These are phyloP conservation scores for Acacia pycnantha DNA, from an alignment of 331 rosid species.

Conservation along the genomic window DNA sequence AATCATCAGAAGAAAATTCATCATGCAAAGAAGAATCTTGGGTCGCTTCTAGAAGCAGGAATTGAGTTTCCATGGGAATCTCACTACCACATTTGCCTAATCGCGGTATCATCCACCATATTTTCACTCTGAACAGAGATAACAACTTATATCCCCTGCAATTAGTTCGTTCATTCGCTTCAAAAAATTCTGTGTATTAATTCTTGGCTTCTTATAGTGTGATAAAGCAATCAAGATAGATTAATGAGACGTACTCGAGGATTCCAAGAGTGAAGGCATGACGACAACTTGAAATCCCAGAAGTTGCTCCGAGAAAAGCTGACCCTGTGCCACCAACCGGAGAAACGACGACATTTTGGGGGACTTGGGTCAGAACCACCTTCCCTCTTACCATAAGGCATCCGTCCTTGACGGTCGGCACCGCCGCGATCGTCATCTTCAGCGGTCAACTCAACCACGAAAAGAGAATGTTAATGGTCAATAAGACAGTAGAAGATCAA, in stretches of 20 bases:
- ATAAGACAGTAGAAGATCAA: neutral
- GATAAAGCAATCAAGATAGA: neutral
- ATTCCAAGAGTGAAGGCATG: conserved; percentile 61
- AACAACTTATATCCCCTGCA: conserved; percentile 57
- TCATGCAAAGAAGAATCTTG: conserved; percentile 36
- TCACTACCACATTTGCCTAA: conserved; percentile 54
- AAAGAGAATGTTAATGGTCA: neutral
- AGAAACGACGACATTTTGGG: conserved; percentile 48
- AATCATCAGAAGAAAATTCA: conserved; percentile 39
- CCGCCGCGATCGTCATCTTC: conserved; percentile 50
- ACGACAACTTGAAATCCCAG: conserved; percentile 38
- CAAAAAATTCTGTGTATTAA: neutral
- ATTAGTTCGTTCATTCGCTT: neutral
- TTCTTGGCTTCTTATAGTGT: neutral
- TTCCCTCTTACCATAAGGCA: conserved; percentile 48
- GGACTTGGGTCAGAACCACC: conserved; percentile 49
- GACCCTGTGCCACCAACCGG: conserved; percentile 30
- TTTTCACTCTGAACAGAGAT: conserved; percentile 57
- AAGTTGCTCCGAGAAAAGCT: conserved; percentile 65
- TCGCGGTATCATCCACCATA: conserved; percentile 84
- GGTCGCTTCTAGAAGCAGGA: conserved; percentile 62
- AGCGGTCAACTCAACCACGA: neutral
- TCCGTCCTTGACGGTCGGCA: conserved; percentile 42
- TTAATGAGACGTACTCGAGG: conserved; percentile 45
- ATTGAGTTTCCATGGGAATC: conserved; percentile 71